A percentile compares a stretch with the other conserved stretches of the same genome.
phyloP scores from a whole-genome alignment of 768 basidiomycete genomes.

The Rhizopogon vulgaris region DNA sequence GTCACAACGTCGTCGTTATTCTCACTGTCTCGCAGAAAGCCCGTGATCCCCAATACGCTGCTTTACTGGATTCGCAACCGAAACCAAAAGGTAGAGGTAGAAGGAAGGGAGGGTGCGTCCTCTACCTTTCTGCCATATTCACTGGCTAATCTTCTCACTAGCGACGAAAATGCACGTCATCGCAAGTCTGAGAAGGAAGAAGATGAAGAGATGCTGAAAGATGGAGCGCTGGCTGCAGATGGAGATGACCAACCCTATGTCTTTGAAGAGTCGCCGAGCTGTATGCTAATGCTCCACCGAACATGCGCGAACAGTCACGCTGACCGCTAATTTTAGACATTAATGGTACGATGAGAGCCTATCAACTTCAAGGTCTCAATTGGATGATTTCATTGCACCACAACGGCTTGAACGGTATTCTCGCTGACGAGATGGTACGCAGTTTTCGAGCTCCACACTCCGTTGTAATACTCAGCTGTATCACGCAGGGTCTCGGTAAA shows the following conservation, averaged over 20 bases:
- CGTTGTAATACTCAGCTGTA: slow-evolving; percentile 3
- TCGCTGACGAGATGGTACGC: slow-evolving; percentile 91
- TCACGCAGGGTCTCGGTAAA: slow-evolving; percentile 84
- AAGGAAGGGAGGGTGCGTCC: slow-evolving; percentile 69
- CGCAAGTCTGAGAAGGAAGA: slow-evolving; percentile 98
- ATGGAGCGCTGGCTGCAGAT: slow-evolving; percentile 71
- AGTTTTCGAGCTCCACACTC: neutral
- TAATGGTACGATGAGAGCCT: slow-evolving; percentile 83
- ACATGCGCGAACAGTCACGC: neutral
- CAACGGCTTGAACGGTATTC: slow-evolving; percentile 93
- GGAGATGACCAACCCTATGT: slow-evolving; percentile 89
- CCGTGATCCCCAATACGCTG: slow-evolving; percentile 90
- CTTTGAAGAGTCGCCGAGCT: slow-evolving; percentile 90
- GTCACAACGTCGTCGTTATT: neutral
- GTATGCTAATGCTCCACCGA: slow-evolving; percentile 36
- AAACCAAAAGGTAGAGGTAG: slow-evolving; percentile 81
- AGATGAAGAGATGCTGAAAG: slow-evolving; percentile 90
- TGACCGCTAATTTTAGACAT: slow-evolving; percentile 51
- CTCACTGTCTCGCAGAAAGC: slow-evolving; percentile 47
- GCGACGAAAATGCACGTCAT: slow-evolving; percentile 74
- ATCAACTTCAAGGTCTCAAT: slow-evolving; percentile 93
- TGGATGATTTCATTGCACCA: slow-evolving; percentile 97
- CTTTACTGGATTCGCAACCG: slow-evolving; percentile 79
- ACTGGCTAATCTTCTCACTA: slow-evolving; percentile 22
- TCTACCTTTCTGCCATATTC: neutral